Evolutionary conservation across 805 yeast species (phyloP), one percentile per base, ranked within the genome.

Genomic region (Lipomyces yamadae): DNA sequence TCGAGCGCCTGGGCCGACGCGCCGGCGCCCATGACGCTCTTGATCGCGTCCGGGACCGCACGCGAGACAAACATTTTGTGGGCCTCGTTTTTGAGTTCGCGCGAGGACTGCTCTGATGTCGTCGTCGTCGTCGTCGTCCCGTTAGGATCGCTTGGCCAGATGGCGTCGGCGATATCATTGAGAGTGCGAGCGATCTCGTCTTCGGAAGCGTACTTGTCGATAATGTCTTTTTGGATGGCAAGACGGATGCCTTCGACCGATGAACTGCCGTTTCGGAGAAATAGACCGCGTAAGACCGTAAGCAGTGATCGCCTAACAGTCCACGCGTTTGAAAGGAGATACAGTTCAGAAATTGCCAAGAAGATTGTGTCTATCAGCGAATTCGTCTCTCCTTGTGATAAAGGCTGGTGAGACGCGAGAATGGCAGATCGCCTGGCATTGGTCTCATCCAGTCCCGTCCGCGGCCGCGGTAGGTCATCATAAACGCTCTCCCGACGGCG

Each of bases 1-100:
- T 67, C 74, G 18, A 72, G 60, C 11, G 74, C 74, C 53, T 69
- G 73, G 45, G 72, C 65, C 13, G 72, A 67, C 30, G 74, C 68
- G 11, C 65, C 66, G 3, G 70, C 65, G 4, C 74, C 74, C 68
- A 72, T 64, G 6, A 72, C 72, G 24, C 72, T 62, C 33, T 67
- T 64, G 13, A 72, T 63, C 56, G 67, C 64, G 52, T 72, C 74
- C 18, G 74, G 74, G 2, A 72, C 58, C 15, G 69, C 72, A 4
- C 70, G 53, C 18, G 73, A 54, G 13, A 68, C 60, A 59, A 72
- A 71, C 67, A 72, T 62, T 35, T 63, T 56, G 37, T 68, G 50
- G 6, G 74, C 74, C 37, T 65, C 67, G 10, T 45, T 53, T n/a
- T 64, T 61, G 34, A 65, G 62, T 32, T 66, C 72, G 3, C 45